phyloP scores from a whole-genome alignment of 495 filamentous ascomycete species.

The Mycothermus thermophilus region DNA sequence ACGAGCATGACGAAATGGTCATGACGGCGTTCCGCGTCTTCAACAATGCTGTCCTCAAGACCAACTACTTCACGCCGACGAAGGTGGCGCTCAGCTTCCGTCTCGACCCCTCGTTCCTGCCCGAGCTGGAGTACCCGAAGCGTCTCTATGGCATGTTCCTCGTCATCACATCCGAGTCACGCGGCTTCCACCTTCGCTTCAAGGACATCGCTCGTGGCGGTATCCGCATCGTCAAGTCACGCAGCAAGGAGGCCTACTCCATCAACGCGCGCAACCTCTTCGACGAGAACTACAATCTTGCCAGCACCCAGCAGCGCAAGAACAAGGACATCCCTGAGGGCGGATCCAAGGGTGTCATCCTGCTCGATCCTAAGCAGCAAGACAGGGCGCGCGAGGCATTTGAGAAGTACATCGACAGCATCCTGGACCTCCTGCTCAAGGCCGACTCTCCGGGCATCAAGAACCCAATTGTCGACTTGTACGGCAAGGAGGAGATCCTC shows the following conservation, averaged over 20 bases:
- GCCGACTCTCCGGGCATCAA: constrained; percentile 92
- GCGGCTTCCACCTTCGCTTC: constrained; percentile 95
- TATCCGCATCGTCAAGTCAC: constrained; percentile 95
- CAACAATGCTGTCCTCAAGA: constrained; percentile 83
- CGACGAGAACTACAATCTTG: constrained; percentile 96
- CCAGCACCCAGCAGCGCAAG: constrained; percentile 97
- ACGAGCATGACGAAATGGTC: constrained; percentile 96
- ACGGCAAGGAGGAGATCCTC: constrained; percentile 87
- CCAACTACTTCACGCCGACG: constrained; percentile 98
- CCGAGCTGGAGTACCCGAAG: constrained; percentile 82
- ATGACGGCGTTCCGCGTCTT: constrained; percentile 95
- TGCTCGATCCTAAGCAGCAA: constrained; percentile 85
- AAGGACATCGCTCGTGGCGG: constrained; percentile 93
- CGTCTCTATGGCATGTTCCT: constrained; percentile 97
- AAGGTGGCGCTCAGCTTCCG: constrained; percentile 98
- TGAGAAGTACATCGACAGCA: constrained; percentile 98
- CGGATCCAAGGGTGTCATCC: constrained; percentile 93
- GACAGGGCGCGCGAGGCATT: constrained; percentile 85
- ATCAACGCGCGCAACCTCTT: constrained; percentile 95
- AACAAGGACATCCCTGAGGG: constrained; percentile 99
- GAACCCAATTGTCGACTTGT: constrained; percentile 90
- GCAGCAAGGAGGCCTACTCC: constrained; percentile 84
- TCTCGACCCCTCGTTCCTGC: constrained; percentile 76
- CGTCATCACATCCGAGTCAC: constrained; percentile 89
- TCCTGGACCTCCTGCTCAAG: constrained; percentile 83